These are phyloP conservation scores for Pelargonium citronellum DNA, from an alignment of 441 rosid genomes.

Conservation along the genomic window DNA sequence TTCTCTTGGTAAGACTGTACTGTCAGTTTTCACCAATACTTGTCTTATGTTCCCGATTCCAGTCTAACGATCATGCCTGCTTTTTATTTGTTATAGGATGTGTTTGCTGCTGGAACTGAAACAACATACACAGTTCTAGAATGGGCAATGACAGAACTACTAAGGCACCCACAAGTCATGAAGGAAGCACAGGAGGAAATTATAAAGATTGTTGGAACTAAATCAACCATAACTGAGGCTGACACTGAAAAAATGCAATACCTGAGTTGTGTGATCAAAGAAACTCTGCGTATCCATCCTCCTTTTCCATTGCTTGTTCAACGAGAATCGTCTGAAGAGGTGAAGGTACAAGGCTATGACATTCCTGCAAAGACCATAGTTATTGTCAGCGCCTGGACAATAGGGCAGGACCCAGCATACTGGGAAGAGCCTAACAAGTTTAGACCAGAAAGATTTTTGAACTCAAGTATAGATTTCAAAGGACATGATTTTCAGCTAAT, in stretches of 20 bases:
- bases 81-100: slow-evolving; percentile 16
- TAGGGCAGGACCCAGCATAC: slow-evolving; percentile 10
- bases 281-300: slow-evolving; percentile 7
- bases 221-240: neutral
- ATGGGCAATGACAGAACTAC: slow-evolving; percentile 34
- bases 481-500: slow-evolving; percentile 16
- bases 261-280: slow-evolving; percentile 14
- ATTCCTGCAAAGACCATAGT: slow-evolving; percentile 12
- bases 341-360: slow-evolving; percentile 16
- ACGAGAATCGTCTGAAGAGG: neutral
- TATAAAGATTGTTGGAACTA: neutral
- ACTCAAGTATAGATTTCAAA: slow-evolving; percentile 8
- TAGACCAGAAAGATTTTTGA: slow-evolving; percentile 17
- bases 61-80: too few relatives aligned
- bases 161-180: slow-evolving; percentile 27
- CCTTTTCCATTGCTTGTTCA: slow-evolving; percentile 12
- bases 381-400: slow-evolving; percentile 9
- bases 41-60: too few relatives aligned
- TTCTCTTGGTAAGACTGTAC: slow-evolving; percentile 31
- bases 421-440: slow-evolving; percentile 17
- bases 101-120: slow-evolving; percentile 27
- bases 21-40: too few relatives aligned
- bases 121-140: slow-evolving; percentile 26
- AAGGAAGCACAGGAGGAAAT: slow-evolving; percentile 5
- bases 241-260: slow-evolving; percentile 1